Evolutionary conservation across 371 early-diverging fungal genomes (phyloP).

Genomic region (Lichtheimia ornata): DNA sequence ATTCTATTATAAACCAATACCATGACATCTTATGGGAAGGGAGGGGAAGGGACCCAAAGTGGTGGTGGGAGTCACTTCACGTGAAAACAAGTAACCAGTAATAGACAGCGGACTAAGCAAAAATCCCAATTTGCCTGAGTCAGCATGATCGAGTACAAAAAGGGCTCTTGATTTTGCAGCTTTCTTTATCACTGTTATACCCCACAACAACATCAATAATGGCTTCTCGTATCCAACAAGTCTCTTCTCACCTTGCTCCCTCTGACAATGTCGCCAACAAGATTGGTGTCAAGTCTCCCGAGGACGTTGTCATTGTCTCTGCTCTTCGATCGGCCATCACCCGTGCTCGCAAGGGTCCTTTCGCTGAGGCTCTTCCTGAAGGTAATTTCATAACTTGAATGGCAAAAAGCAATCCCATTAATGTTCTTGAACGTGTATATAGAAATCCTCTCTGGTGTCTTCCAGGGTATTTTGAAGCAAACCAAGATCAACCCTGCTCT

Average conservation of each 20-base stretch:
- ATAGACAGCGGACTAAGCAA: too few relatives aligned
- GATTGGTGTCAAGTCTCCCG: slow-evolving; percentile 80
- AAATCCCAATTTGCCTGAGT: background rate
- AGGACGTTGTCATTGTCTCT: slow-evolving; percentile 85
- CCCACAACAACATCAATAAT: slow-evolving; percentile 22
- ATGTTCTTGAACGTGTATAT: background rate
- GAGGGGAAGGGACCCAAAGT: too few relatives aligned
- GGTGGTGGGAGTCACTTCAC: too few relatives aligned
- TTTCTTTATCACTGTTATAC: slow-evolving; percentile 7
- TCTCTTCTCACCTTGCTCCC: slow-evolving; percentile 71
- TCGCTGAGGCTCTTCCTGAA: slow-evolving; percentile 89
- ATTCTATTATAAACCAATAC: too few relatives aligned
- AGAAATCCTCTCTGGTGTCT: slow-evolving; percentile 86
- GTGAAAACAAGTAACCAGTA: too few relatives aligned
- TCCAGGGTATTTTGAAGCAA: slow-evolving; percentile 80
- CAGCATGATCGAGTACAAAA: slow-evolving; percentile 5
- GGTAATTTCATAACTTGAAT: slow-evolving; percentile 15
- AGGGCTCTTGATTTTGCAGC: background rate
- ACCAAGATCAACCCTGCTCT: slow-evolving; percentile 86
- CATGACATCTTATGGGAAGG: too few relatives aligned
- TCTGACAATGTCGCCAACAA: slow-evolving; percentile 52
- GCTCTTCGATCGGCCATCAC: slow-evolving; percentile 92
- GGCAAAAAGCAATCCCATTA: background rate
- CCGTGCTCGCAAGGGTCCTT: slow-evolving; percentile 91
- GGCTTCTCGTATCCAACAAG: slow-evolving; percentile 73